Evolutionary conservation across 2,329 filamentous ascomycete species (phyloP), one percentile per base, ranked within the genome.

Genomic region (Talaromyces piceae): DNA sequence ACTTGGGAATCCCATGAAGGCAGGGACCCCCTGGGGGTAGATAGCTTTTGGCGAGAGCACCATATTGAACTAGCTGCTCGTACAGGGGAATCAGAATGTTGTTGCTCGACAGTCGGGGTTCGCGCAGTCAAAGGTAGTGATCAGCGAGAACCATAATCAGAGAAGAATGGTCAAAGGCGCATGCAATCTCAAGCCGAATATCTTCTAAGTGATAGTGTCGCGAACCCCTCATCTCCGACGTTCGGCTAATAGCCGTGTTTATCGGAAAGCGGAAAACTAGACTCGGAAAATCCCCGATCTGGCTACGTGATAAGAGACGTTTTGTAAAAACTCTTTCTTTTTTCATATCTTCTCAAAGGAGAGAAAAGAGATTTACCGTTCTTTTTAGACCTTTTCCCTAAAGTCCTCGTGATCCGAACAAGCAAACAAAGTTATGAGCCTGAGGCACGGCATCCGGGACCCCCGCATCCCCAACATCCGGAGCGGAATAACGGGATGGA

Each of bases 1-100:
- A 60, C 89, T 94, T 8, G 87, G 49, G 47, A 70, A 70, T 3
- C 64, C 63, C 45, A 59, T 59, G 47, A 66, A 7, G 75, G 70
- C 41, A 77, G 70, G 20, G 63, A 12, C n/a, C 25, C 37, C 27
- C 49, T 72, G 68, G 26, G 77, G 72, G 57, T 78, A 79, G 47
- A 82, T 67, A 49, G 78, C 70, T 52, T 67, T 68, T 12, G 72
- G 65, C 55, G 73, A 72, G 55, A 77, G 73, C 53, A 74, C 72
- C 75, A 77, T 77, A 20, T 43, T 25, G 39, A 25, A 26, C 11
- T 23, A 23, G 20, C 11, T 12, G n/a, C n/a, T n/a, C n/a, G n/a
- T n/a, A n/a, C n/a, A n/a, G n/a, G n/a, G 39, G 12, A 13, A 25
- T 8, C 23, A 23, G 22, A 16, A 16, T 13, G 25, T 25, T 13